Percentiles rank a stretch among this genome's conserved stretches.
Conservation (phyloP, 805 yeast genomes). For the Starmera dryadoides region DNA sequence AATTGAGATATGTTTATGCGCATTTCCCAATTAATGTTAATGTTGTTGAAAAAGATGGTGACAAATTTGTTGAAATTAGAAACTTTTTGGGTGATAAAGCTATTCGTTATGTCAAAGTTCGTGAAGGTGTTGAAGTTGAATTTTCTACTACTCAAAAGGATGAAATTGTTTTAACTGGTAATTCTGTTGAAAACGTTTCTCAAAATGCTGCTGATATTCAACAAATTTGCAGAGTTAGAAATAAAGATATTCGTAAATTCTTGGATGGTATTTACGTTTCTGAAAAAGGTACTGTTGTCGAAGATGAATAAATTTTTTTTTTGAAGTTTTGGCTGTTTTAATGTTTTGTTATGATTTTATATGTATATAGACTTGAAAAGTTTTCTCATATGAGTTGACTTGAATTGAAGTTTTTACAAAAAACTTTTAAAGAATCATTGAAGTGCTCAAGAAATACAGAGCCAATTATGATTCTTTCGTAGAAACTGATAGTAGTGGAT, state of each 20-base stretch:
- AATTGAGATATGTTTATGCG: conserved; percentile 99
- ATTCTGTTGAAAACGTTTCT: conserved; percentile 95
- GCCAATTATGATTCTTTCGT: conserved; percentile 5
- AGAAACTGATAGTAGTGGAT: background rate
- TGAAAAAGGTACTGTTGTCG: conserved; percentile 82
- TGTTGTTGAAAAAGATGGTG: conserved; percentile 72
- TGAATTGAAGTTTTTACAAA: background rate
- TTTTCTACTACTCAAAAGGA: conserved; percentile 84
- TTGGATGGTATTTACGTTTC: conserved; percentile 99
- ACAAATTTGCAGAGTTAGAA: conserved; percentile 97
- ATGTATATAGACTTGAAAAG: background rate
- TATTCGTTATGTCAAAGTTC: conserved; percentile 81
- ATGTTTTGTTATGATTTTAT: background rate
- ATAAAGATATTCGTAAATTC: conserved; percentile 99
- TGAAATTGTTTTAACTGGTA: conserved; percentile 88
- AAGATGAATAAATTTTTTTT: conserved; percentile 35
- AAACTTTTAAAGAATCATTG: conserved; percentile 1
- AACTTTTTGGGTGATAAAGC: conserved; percentile 99
- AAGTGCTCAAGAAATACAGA: conserved; percentile 4
- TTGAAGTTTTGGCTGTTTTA: background rate
- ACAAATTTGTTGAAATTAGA: conserved; percentile 86
- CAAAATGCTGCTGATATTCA: conserved; percentile 98
- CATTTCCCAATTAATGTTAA: conserved; percentile 99
- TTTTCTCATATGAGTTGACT: background rate
- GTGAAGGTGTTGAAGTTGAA: conserved; percentile 85